phyloP scores from a whole-genome alignment of 164 flowering plant genomes.

The Magnolia changhungtana region DNA sequence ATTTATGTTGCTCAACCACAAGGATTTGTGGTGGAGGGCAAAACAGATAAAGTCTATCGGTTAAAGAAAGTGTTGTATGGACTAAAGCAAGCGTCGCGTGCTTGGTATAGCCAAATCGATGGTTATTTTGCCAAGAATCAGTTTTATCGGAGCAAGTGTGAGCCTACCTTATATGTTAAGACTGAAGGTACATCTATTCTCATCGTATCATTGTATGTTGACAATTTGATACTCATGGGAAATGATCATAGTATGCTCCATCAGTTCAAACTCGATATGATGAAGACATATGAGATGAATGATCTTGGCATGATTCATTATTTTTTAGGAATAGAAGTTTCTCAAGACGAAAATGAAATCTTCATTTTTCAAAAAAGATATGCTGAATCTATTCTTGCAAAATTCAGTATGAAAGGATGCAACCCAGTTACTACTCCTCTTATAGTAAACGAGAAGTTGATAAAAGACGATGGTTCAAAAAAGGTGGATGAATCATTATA shows the following conservation, averaged over 20 bases:
- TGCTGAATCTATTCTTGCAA: neutral
- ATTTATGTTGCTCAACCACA: constrained; percentile 7
- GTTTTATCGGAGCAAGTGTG: neutral
- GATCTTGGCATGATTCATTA: too few species aligned
- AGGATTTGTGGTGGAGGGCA: neutral
- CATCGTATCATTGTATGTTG: neutral
- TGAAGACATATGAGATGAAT: neutral
- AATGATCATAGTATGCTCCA: neutral
- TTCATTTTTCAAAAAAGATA: neutral
- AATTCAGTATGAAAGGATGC: neutral
- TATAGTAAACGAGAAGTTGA: neutral
- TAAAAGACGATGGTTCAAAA: neutral
- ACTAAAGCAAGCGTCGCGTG: constrained; percentile 3
- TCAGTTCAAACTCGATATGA: neutral
- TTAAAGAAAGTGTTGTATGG: constrained; percentile 7
- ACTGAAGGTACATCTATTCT: neutral
- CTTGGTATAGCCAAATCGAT: neutral
- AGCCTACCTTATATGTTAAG: neutral
- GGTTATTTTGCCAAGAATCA: neutral
- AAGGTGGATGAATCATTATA: neutral
- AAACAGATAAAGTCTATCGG: neutral
- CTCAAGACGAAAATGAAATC: neutral
- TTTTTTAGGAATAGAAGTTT: neutral
- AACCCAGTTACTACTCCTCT: neutral
- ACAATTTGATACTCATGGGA: neutral